Base-by-base conservation (phyloP, 768 basidiomycete genomes). In the Tulasnella sp. region DNA sequence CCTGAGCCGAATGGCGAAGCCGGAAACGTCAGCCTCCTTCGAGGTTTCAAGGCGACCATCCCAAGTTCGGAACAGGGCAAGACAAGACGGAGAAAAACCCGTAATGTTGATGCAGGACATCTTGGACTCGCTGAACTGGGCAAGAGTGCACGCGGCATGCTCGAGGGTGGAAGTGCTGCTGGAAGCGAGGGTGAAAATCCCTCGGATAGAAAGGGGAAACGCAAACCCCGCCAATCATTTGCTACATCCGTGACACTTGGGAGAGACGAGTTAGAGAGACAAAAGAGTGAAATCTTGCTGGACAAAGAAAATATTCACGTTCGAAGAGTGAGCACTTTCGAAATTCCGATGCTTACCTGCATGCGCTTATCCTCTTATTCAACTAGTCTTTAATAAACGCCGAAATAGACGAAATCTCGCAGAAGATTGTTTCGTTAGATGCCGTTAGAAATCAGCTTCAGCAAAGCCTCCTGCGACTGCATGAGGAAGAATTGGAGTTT, bases 401-500 rank as follows among this genome's bases (percentile, higher is more conserved):
- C 83, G 97, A 99, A 86, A 94, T 99, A 82, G 86, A 89, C 37
- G 96, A 98, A 85, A 94, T 99, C 31, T 93, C 94, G 37, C 89
- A 90, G 82, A 98, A 98, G 88, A 98, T 99, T 75, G 91, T 92
- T 76, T 91, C 93, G 6, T 87, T 99, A 48, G 95, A 97, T 83
- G 89, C 87, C 22, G 94, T 98, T 79, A 89, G 96, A 78, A 88
- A 90, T 12, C 93, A 93, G 82, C 88, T 99, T 37, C 94, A 96
- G 84, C 89, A 92, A 64, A 93, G 95, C 84, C 88, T 99, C 9
- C 87, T 99, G 44, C 94, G 91, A 84, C 85, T 98, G 72, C 94
- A 97, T 80, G 97, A 99, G 85, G 97, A 99, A 83, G 97, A 98
- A 82, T 88, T 99, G 34, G 97, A 98, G 84, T 87, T 99, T n/a